Percentiles rank a stretch among this genome's conserved stretches.
These are phyloP conservation scores for Arxiozyma slooffiae DNA, from an alignment of 1,139 yeast genomes.

Conservation along the genomic window DNA sequence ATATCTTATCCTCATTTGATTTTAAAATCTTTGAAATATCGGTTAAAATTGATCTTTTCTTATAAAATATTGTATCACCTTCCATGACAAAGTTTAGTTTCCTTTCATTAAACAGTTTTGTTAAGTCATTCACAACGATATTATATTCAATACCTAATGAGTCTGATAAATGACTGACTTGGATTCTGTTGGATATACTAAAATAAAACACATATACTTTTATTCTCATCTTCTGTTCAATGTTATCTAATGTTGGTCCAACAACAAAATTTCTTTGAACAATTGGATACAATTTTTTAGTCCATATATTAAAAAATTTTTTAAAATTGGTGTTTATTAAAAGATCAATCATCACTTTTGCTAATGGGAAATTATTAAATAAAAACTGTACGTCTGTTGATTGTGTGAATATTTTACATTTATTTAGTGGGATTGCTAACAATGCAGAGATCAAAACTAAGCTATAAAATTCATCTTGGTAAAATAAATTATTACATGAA, in stretches of 20 bases:
- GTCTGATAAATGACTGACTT: conserved; percentile 21
- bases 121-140: conserved; percentile 15
- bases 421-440: conserved; percentile 23
- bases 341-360: conserved; percentile 14
- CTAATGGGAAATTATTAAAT: conserved; percentile 10
- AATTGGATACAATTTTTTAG: conserved; percentile 10
- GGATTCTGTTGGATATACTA: conserved; percentile 18
- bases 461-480: conserved; percentile 15
- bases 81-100: conserved; percentile 18
- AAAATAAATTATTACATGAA: conserved; percentile 9
- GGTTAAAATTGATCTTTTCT: neutral
- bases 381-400: conserved; percentile 14
- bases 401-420: conserved; percentile 20
- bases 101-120: conserved; percentile 12
- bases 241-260: conserved; percentile 15
- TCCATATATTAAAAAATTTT: conserved; percentile 21
- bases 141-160: conserved; percentile 16
- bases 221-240: conserved; percentile 17
- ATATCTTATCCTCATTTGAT: conserved; percentile 1
- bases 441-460: conserved; percentile 21
- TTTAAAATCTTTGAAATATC: neutral
- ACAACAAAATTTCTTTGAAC: conserved; percentile 17
- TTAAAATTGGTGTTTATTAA: conserved; percentile 20
- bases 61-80: conserved; percentile 10
- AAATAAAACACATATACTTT: conserved; percentile 26